Conservation (phyloP, 306 rosid genomes). For the Fagus crenata region DNA sequence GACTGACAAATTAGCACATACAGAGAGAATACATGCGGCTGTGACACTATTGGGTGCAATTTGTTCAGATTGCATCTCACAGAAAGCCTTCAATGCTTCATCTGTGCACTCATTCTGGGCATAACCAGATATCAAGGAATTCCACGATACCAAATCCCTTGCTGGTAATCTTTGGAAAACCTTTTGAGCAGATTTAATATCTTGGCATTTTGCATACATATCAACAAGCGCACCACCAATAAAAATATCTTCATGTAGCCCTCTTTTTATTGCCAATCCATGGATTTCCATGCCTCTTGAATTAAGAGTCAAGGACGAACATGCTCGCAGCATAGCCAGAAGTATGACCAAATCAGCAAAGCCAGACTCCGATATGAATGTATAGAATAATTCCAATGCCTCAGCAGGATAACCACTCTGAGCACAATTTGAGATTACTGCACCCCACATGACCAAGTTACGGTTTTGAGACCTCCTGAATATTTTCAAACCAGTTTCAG, state of each 20-base stretch:
- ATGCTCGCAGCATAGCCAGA: conserved; percentile 45
- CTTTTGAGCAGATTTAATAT: conserved; percentile 30
- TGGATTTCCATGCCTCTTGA: conserved; percentile 39
- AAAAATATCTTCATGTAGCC: conserved; percentile 28
- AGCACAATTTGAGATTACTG: conserved; percentile 28
- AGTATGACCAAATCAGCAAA: conserved; percentile 33
- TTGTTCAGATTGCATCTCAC: conserved; percentile 30
- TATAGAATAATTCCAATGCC: conserved; percentile 32
- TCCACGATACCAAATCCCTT: conserved; percentile 41
- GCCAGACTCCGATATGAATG: conserved; percentile 18
- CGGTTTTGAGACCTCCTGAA: conserved; percentile 27
- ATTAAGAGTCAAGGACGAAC: conserved; percentile 33
- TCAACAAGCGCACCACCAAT: conserved; percentile 40
- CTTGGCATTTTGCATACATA: conserved; percentile 43
- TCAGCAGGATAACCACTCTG: conserved; percentile 28
- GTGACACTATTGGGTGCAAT: conserved; percentile 35
- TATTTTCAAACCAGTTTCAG: conserved; percentile 28
- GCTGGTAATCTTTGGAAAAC: conserved; percentile 23
- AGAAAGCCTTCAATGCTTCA: conserved; percentile 36
- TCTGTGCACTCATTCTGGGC: conserved; percentile 29
- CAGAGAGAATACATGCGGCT: conserved; percentile 31
- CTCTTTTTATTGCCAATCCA: conserved; percentile 29
- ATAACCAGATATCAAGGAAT: conserved; percentile 41
- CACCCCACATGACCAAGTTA: conserved; percentile 37
- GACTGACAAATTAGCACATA: conserved; percentile 37